Base-by-base conservation (phyloP, 768 basidiomycete species). In the Rhodocollybia butyracea region DNA sequence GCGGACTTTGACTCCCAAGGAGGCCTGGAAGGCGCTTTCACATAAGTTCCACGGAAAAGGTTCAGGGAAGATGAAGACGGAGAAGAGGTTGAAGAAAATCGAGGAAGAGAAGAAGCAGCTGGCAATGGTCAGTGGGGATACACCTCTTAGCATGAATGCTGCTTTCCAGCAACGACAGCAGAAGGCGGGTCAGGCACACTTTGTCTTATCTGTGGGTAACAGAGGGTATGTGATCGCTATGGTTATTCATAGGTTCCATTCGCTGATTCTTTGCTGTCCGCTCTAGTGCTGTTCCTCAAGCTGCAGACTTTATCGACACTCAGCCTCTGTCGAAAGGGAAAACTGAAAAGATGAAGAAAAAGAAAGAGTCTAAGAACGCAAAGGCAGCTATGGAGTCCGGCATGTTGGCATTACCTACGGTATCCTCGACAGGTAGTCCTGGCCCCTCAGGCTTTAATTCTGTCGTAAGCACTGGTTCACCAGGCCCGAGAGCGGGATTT, bases 31-130 rank as follows among this genome's bases (percentile, higher is more conserved):
- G 74, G 92, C 94, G 17, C 75, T 99, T 40, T 94, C 91, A 41
- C 97, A 99, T 69, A 91, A 92, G 67, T 98, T 99, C 84, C 97
- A 99, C 62, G 97, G 97, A 32, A 98, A 98, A 71, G 93, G 93
- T 2, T 91, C 91, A 1, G 97, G 97, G 11, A 91, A 88, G 75
- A 91, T 90, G 84, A 98, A 98, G 81, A 94, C 89, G 22, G 96
- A 98, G 78, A 98, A 98, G 70, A 81, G 93, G 58, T 65, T 98
- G 60, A 94, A 95, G 82, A 94, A 90, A 76, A 98, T 98, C 60
- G 91, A 87, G n/a, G 95, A 98, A 64, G 97, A 99, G 76, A 84
- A 89, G 70, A 98, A 97, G 77, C 82, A 93, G 67, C 84, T 84
- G 57, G 89, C 94, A 10, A 98, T 98, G 94, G 85, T 81, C 17